Percentiles rank a stretch among this genome's conserved stretches.
Evolutionary conservation across 441 rosid genomes (phyloP).

Genomic region (Aquilaria agallochum): DNA sequence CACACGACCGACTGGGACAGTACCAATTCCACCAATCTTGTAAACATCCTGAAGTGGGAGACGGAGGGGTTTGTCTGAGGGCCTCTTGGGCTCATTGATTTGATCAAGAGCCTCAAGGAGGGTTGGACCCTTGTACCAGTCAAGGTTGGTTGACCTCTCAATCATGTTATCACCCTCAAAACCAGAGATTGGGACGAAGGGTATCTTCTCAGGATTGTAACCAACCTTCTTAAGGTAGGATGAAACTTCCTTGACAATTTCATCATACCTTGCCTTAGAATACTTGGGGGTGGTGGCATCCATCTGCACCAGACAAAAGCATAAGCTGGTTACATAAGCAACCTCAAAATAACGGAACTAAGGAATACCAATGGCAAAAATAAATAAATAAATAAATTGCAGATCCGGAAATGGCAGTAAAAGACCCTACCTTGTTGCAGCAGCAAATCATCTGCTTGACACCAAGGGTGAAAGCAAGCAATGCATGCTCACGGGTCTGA

Average conservation of each 20-base stretch:
- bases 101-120: too few species aligned
- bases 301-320: constrained; percentile 17
- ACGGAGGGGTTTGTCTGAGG: constrained; percentile 48
- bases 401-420: background rate
- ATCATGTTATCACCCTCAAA: too few species aligned
- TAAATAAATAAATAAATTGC: background rate
- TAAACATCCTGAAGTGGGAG: constrained; percentile 50
- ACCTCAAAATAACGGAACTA: background rate
- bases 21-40: constrained; percentile 50
- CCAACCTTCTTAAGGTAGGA: constrained; percentile 45
- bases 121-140: too few species aligned
- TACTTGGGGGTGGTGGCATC: constrained; percentile 48
- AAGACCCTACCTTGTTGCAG: constrained; percentile 26
- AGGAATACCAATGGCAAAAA: background rate
- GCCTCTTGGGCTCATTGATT: constrained; percentile 3
- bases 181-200: too few species aligned
- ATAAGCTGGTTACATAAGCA: background rate
- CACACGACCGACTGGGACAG: constrained; percentile 1
- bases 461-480: too few species aligned
- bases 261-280: constrained; percentile 38
- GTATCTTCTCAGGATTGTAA: constrained; percentile 24
- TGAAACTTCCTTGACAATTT: constrained; percentile 43
- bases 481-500: too few species aligned
- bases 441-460: too few species aligned
- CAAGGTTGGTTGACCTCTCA: too few species aligned